Evolutionary conservation across 148 eudicot genomes (phyloP).

Genomic region (Rheum nobile): DNA sequence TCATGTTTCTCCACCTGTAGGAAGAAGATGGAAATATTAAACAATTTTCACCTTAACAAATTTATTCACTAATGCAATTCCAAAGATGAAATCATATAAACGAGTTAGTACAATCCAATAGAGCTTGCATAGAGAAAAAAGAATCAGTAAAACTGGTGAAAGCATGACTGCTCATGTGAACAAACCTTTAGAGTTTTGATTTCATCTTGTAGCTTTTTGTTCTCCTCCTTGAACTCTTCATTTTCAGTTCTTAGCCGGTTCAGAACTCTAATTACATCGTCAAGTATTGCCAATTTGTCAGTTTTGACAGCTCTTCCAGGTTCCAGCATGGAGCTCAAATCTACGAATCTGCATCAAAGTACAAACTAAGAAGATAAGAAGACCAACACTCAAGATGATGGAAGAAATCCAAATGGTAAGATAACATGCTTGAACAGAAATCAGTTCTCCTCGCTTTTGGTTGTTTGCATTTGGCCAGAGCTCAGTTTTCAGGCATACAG

Average conservation of each 20-base stretch:
- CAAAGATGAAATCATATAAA: too few relatives aligned
- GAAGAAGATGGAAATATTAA: background rate
- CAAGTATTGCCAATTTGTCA: slow-evolving; percentile 69
- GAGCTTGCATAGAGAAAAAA: too few relatives aligned
- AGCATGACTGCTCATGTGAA: background rate
- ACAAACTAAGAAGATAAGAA: background rate
- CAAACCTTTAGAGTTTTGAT: slow-evolving; percentile 76
- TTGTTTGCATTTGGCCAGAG: background rate
- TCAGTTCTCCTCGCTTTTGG: background rate
- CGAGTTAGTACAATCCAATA: too few relatives aligned
- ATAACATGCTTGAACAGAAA: background rate
- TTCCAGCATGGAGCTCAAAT: slow-evolving; percentile 60
- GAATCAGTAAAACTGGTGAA: too few relatives aligned
- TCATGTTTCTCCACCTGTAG: slow-evolving; percentile 84
- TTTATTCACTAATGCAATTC: too few relatives aligned
- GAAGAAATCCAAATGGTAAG: background rate
- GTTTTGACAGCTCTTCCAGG: slow-evolving; percentile 67
- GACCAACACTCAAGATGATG: background rate
- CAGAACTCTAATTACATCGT: slow-evolving; percentile 59
- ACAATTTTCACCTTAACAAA: background rate
- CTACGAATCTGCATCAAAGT: slow-evolving; percentile 44
- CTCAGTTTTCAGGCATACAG: background rate
- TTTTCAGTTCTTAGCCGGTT: slow-evolving; percentile 55
- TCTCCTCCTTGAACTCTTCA: slow-evolving; percentile 46
- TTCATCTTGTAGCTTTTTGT: slow-evolving; percentile 57